Percentiles rank a stretch among this genome's conserved stretches.
Evolutionary conservation across 139 green algal species (phyloP).

Genomic region (Closterium sp.): DNA sequence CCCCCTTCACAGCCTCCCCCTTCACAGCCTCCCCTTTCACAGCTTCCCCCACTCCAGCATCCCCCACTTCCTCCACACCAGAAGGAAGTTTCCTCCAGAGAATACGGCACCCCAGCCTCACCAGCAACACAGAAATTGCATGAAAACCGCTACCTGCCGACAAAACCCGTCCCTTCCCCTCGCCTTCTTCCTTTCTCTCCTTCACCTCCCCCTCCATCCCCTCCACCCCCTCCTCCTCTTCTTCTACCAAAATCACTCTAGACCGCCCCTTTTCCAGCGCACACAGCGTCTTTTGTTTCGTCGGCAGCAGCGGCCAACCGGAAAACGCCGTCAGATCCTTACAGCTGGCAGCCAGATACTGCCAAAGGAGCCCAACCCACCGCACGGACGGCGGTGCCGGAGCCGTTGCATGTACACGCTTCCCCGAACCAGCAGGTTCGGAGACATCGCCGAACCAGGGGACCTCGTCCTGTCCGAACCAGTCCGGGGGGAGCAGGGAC

Average conservation of each 20-base stretch:
- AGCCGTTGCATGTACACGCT: background rate
- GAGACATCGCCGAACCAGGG: conserved; percentile 10
- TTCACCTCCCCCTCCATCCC: background rate
- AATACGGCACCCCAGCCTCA: conserved; percentile 58
- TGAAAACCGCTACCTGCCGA: conserved; percentile 15
- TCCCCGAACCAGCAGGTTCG: background rate
- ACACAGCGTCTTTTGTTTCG: conserved; percentile 50
- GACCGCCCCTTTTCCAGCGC: conserved; percentile 23
- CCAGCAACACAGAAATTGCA: conserved; percentile 46
- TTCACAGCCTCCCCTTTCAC: background rate
- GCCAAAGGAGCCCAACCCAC: conserved; percentile 51
- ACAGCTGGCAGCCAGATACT: conserved; percentile 22
- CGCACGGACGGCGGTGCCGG: background rate
- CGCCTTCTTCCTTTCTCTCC: background rate
- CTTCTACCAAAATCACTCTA: conserved; percentile 23
- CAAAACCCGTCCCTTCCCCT: background rate
- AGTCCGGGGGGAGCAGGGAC: conserved; percentile 27
- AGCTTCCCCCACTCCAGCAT: background rate
- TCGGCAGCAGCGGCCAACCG: conserved; percentile 66
- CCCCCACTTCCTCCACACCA: background rate
- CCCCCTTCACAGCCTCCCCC: conserved; percentile 7
- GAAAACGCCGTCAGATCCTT: background rate
- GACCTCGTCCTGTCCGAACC: conserved; percentile 19
- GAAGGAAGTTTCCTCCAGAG: conserved; percentile 37
- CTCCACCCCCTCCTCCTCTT: background rate